Evolutionary conservation across 129 eudicot species (phyloP).

Genomic region (Gnaphalium uliginosum): DNA sequence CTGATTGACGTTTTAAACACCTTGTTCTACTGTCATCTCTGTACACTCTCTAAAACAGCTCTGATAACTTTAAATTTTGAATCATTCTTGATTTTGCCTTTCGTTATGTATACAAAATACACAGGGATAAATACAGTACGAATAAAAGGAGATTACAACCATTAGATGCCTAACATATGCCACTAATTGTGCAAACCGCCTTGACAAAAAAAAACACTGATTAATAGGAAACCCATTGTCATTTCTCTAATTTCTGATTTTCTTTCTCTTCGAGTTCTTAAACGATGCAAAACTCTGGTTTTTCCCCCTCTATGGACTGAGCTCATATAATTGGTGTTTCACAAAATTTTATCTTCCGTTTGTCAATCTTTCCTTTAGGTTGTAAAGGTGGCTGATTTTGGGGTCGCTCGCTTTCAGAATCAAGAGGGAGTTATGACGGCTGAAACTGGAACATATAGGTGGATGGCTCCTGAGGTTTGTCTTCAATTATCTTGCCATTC

Average conservation of each 20-base stretch:
- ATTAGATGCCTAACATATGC: not conserved
- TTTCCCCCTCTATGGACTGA: constrained; percentile 2
- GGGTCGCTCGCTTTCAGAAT: constrained; percentile 90
- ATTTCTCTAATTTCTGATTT: not conserved
- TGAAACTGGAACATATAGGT: constrained; percentile 97
- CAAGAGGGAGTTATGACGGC: constrained; percentile 97
- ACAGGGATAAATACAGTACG: not conserved
- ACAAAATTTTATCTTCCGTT: not conserved
- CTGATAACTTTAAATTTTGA: not conserved
- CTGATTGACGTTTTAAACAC: not conserved
- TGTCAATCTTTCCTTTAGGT: constrained; percentile 45
- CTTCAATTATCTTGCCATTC: constrained; percentile 12
- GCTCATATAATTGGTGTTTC: constrained; percentile 2
- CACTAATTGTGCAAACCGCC: not conserved
- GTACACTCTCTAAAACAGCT: not conserved
- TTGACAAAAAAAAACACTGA: no score
- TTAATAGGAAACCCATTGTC: not conserved
- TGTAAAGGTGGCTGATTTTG: constrained; percentile 98
- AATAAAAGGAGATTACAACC: not conserved
- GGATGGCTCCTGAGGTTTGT: constrained; percentile 99
- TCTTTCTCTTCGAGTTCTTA: not conserved
- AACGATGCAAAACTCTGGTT: not conserved
- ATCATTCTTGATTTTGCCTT: not conserved
- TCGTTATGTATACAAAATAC: not conserved
- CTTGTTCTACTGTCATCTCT: not conserved